Conservation (phyloP, 2,329 filamentous ascomycete genomes). For the Ustilaginoidea virens region DNA sequence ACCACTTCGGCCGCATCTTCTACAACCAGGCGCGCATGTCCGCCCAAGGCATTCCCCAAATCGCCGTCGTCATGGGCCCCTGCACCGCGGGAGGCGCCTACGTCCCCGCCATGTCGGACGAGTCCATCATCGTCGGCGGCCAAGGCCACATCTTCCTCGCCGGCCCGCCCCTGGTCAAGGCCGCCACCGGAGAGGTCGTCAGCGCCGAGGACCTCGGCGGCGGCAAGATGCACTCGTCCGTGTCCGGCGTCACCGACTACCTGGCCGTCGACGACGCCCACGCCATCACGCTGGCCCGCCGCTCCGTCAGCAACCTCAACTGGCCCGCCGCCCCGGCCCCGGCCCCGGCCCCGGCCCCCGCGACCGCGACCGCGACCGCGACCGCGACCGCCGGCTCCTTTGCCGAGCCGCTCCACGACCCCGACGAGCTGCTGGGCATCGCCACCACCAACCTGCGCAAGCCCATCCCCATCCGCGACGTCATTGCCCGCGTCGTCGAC, state of each 20-base stretch:
- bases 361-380: too few relatives aligned
- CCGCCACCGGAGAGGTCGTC: constrained; percentile 85
- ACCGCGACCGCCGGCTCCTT: too few relatives aligned
- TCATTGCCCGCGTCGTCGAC: constrained; percentile 87
- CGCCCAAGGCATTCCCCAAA: constrained; percentile 73
- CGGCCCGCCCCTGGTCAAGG: constrained; percentile 86
- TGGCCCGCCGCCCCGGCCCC: constrained; percentile 45
- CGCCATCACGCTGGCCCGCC: constrained; percentile 68
- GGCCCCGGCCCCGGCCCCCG: constrained; percentile 19
- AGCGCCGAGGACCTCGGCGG: constrained; percentile 84
- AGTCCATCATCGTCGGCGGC: constrained; percentile 88
- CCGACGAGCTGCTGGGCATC: constrained; percentile 71
- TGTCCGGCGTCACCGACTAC: constrained; percentile 90
- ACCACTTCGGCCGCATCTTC: constrained; percentile 95
- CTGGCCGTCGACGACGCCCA: constrained; percentile 89
- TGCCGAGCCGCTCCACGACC: constrained; percentile 65
- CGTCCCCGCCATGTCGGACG: constrained; percentile 93
- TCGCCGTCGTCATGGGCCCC: constrained; percentile 91
- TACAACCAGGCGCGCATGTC: constrained; percentile 97
- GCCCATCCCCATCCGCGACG: constrained; percentile 72
- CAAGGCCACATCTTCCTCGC: constrained; percentile 98
- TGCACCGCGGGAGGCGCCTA: constrained; percentile 95
- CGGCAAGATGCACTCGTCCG: constrained; percentile 74
- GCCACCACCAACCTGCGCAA: constrained; percentile 80
- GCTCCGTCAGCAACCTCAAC: constrained; percentile 80